phyloP scores from a whole-genome alignment of 768 basidiomycete species.

The Russula emetica region DNA sequence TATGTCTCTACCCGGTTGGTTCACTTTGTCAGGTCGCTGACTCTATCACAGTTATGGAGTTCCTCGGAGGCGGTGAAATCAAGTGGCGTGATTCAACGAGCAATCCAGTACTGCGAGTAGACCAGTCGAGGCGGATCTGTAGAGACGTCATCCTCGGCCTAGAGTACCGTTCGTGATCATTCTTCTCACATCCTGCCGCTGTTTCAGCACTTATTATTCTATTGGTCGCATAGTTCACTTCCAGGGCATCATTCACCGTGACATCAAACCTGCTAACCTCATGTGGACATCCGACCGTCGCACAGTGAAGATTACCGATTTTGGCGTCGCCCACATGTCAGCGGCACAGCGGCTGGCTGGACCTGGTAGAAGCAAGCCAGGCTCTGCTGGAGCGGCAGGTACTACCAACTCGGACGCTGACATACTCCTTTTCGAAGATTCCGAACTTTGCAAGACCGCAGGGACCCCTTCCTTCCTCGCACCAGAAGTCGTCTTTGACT shows the following conservation, averaged over 20 bases:
- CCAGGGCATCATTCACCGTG: constrained; percentile 98
- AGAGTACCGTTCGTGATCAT: constrained; percentile 74
- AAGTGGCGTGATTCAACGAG: constrained; percentile 70
- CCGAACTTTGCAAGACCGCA: constrained; percentile 83
- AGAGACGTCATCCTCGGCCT: constrained; percentile 92
- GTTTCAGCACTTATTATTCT: neutral
- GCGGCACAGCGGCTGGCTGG: constrained; percentile 77
- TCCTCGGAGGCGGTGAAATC: constrained; percentile 91
- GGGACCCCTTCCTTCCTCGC: constrained; percentile 96
- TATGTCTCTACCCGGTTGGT: neutral
- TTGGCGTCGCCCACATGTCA: constrained; percentile 96
- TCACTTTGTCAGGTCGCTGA: constrained; percentile 15
- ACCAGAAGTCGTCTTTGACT: constrained; percentile 85
- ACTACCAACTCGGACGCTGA: constrained; percentile 33
- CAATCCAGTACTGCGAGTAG: constrained; percentile 73
- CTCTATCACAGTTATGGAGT: constrained; percentile 77
- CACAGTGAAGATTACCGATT: constrained; percentile 95
- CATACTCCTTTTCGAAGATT: constrained; percentile 75
- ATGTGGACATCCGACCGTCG: constrained; percentile 83
- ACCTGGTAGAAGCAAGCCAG: constrained; percentile 39
- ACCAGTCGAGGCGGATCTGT: constrained; percentile 81
- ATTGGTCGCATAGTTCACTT: constrained; percentile 66
- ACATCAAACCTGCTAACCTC: constrained; percentile 98
- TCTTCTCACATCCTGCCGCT: constrained; percentile 17
- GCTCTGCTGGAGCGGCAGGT: neutral